phyloP scores from a whole-genome alignment of 306 rosid species.

The Medicago ruthenica region DNA sequence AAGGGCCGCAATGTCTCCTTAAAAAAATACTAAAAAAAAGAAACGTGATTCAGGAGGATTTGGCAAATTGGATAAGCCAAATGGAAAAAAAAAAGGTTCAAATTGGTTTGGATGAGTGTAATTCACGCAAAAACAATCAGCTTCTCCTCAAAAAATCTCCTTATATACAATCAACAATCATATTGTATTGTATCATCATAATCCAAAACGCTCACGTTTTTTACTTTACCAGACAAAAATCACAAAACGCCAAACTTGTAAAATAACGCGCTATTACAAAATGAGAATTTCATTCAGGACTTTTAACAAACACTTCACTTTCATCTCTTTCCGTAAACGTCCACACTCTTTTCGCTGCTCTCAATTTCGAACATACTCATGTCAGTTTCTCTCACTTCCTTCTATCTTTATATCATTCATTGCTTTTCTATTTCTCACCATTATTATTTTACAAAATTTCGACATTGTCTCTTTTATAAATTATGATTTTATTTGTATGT shows the following conservation, averaged over 20 bases:
- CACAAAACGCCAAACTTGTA: too few relatives aligned
- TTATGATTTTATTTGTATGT: too few relatives aligned
- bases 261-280: too few relatives aligned
- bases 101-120: not conserved
- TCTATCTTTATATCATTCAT: too few relatives aligned
- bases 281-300: constrained; percentile 46
- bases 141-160: not conserved
- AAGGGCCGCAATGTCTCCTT: not conserved
- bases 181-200: not conserved
- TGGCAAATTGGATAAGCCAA: not conserved
- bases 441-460: too few relatives aligned
- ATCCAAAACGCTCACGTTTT: not conserved
- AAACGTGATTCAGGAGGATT: not conserved
- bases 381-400: constrained; percentile 62
- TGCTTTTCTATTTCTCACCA: too few relatives aligned
- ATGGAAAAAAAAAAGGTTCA: not conserved
- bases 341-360: constrained; percentile 22
- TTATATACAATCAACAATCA: too few relatives aligned
- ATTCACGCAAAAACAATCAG: not conserved
- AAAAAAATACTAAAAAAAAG: not conserved
- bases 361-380: constrained; percentile 42
- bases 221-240: too few relatives aligned
- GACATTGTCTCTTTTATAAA: too few relatives aligned
- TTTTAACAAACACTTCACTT: constrained; percentile 42
- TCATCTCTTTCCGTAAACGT: constrained; percentile 15